Base-by-base conservation (phyloP, 176 grass and related monocot species). In the Elymus sibiricus region DNA sequence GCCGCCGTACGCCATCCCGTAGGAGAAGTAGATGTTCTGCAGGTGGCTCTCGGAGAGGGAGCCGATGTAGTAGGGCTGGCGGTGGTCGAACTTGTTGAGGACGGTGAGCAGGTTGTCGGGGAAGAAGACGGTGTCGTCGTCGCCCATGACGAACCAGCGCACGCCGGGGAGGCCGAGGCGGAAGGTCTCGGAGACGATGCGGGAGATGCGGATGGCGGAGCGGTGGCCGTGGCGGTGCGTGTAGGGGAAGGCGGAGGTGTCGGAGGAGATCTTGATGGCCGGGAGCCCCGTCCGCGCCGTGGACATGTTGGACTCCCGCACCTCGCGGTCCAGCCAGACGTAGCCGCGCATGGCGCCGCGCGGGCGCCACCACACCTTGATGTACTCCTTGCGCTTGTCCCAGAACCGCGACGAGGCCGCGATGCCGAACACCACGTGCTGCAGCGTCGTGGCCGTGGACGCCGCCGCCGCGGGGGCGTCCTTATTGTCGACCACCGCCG, bases 371-470 rank as follows among this genome's bases (percentile, higher is more conserved):
- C 97, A 99, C 19, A 94, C 76, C 85, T 89, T 99, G 90, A 99
- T 99, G 88, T 99, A 99, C 59, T 99, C 94, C 87, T 96, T 96
- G 5, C 97, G 87, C 88, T 86, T 92, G 70, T 97, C 87, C 97
- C 94, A 99, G 21, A 97, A 77, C 35, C 77, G 78, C 34, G 97
- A 74, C 47, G 97, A 99, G 26, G 93, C 93, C 3, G 94, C 97
- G 89, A 99, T 99, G 84, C 97, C 97, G 79, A 99, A 99, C 83
- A 99, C 97, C 27, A 99, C 93, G 86, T 99, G 94, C 84, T 93
- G 92, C 63, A 99, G 66, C 63, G 87, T 93, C 63, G 97, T 99
- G 34, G 88, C 79, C 26, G 83, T 16, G 63, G 81, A 51, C 49
- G n/a, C 67, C 16, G 16, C 11, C 12, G 14, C 70, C 8, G 70